Percentiles rank a stretch among this genome's conserved stretches.
Evolutionary conservation across 2,329 filamentous ascomycete species (phyloP).

Genomic region (Botrytis squamosa): DNA sequence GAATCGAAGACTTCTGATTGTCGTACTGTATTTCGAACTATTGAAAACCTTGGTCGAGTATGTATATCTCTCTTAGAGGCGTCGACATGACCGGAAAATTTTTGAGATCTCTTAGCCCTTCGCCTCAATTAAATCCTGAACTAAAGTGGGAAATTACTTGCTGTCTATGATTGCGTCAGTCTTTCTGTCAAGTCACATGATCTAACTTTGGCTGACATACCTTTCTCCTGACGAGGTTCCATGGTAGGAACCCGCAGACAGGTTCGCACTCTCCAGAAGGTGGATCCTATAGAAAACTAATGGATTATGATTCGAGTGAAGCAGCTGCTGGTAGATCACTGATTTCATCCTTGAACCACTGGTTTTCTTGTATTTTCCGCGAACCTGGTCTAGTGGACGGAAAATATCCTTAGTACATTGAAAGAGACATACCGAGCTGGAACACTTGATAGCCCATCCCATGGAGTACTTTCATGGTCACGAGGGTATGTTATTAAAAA

Average conservation of each 20-base stretch:
- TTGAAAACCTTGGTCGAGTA: too few species aligned
- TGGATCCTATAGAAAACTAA: neutral
- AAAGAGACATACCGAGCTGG: neutral
- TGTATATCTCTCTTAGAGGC: too few species aligned
- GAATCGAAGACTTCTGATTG: too few species aligned
- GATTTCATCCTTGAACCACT: rapidly evolving
- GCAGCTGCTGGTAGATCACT: neutral
- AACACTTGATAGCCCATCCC: neutral
- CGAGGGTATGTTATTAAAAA: too few species aligned
- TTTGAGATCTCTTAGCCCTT: too few species aligned
- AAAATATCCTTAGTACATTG: neutral
- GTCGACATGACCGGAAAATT: too few species aligned
- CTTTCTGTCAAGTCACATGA: too few species aligned
- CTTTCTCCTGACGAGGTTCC: too few species aligned
- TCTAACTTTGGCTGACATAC: too few species aligned
- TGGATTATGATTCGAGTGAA: neutral
- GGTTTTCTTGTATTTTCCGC: rapidly evolving
- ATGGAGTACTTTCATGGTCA: neutral
- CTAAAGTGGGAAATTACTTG: neutral
- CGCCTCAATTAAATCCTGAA: neutral
- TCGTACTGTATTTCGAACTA: too few species aligned
- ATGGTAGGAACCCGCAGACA: too few species aligned
- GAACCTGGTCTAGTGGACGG: neutral
- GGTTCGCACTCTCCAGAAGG: neutral
- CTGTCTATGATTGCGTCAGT: neutral